These are phyloP conservation scores for Neonectria hederae DNA, from an alignment of 2,329 filamentous ascomycete genomes.

Conservation along the genomic window DNA sequence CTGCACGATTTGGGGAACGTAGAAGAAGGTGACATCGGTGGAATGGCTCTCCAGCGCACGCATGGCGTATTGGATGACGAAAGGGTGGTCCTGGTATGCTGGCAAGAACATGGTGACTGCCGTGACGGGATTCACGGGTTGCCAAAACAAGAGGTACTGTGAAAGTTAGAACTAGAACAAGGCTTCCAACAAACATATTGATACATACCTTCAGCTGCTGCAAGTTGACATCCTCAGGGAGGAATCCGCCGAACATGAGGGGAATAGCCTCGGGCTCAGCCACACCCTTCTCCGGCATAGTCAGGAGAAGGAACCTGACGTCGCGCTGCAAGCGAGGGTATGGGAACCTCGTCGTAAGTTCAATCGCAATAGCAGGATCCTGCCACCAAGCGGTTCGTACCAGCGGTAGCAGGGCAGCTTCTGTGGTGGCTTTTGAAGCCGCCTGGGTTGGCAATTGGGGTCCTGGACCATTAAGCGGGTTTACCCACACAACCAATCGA, in stretches of 20 bases:
- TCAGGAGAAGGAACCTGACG: slow-evolving; percentile 81
- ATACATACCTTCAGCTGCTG: slow-evolving; percentile 81
- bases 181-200: not conserved
- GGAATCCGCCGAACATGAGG: slow-evolving; percentile 77
- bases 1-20: slow-evolving; percentile 98
- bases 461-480: slow-evolving; percentile 73
- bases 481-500: slow-evolving; percentile 88
- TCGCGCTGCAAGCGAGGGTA: slow-evolving; percentile 77
- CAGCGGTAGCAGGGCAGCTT: slow-evolving; percentile 67
- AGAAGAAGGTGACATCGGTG: slow-evolving; percentile 98
- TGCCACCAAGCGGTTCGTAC: slow-evolving; percentile 88
- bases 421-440: slow-evolving; percentile 50
- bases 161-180: slow-evolving; percentile 26
- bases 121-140: slow-evolving; percentile 89
- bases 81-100: slow-evolving; percentile 88
- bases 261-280: slow-evolving; percentile 84
- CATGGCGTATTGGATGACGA: slow-evolving; percentile 96
- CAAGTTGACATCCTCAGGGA: slow-evolving; percentile 79
- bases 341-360: slow-evolving; percentile 82
- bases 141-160: slow-evolving; percentile 91
- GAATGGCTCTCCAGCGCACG: slow-evolving; percentile 91
- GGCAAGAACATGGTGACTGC: slow-evolving; percentile 94
- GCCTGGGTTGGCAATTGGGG: slow-evolving; percentile 52
- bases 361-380: slow-evolving; percentile 85
- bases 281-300: slow-evolving; percentile 84